Percentiles rank a stretch among this genome's conserved stretches.
Evolutionary conservation across 371 early-diverging fungal genomes (phyloP).

Genomic region (Fennellomyces sp.): DNA sequence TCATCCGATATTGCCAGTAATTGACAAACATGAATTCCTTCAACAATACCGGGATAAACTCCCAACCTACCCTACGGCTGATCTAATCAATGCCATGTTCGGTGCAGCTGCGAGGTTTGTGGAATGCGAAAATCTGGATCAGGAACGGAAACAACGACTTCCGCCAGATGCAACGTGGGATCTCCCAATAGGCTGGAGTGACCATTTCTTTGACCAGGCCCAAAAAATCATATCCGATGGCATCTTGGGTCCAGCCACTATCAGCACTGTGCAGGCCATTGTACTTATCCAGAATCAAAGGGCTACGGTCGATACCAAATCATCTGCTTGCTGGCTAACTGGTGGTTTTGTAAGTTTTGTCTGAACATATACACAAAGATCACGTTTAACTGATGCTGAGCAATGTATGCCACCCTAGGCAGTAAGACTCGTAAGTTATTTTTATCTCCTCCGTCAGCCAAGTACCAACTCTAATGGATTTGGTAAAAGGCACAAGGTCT

Average conservation of each 20-base stretch:
- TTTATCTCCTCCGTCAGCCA: too few relatives aligned
- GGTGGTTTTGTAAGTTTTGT: conserved; percentile 28
- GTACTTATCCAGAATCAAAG: conserved; percentile 48
- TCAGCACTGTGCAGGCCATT: conserved; percentile 47
- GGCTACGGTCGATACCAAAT: conserved; percentile 44
- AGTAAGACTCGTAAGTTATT: background rate
- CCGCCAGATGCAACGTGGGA: conserved; percentile 43
- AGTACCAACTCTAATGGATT: too few relatives aligned
- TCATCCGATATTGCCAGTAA: conserved; percentile 50
- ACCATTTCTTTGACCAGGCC: conserved; percentile 48
- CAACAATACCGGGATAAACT: conserved; percentile 44
- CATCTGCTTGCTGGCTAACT: conserved; percentile 46
- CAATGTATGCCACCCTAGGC: conserved; percentile 7
- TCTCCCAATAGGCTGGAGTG: conserved; percentile 46
- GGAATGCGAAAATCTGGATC: conserved; percentile 34
- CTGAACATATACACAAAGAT: background rate
- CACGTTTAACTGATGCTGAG: conserved; percentile 2
- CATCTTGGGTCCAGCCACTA: conserved; percentile 24
- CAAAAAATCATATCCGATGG: conserved; percentile 28
- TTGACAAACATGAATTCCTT: conserved; percentile 44
- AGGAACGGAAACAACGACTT: conserved; percentile 4
- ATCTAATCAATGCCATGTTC: conserved; percentile 50
- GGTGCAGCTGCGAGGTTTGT: conserved; percentile 52
- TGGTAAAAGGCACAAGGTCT: conserved; percentile 49
- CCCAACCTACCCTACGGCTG: conserved; percentile 38